Conservation (phyloP, 192 early-diverging fungal genomes). For the Helicostylum pulchrum region DNA sequence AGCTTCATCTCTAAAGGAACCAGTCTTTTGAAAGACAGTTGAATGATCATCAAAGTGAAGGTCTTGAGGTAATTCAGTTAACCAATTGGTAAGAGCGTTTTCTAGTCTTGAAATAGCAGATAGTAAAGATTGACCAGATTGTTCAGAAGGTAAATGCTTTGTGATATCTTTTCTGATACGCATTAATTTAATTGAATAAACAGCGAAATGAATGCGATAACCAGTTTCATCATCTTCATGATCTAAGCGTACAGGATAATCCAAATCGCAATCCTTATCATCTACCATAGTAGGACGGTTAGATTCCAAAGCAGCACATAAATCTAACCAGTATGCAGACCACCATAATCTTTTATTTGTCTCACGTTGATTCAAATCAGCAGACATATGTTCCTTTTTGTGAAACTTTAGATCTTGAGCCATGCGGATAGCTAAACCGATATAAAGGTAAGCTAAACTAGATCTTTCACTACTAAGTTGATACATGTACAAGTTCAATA, state of each 20-base stretch:
- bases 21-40: conserved; percentile 12
- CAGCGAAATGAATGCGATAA: conserved; percentile 33
- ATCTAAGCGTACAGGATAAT: conserved; percentile 35
- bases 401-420: conserved; percentile 43
- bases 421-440: conserved; percentile 43
- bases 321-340: conserved; percentile 43
- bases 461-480: conserved; percentile 38
- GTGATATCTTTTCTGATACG: conserved; percentile 43
- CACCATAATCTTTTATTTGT: conserved; percentile 42
- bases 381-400: conserved; percentile 36
- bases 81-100: conserved; percentile 37
- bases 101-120: conserved; percentile 44
- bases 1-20: conserved; percentile 36
- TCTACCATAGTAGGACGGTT: conserved; percentile 45
- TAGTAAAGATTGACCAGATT: conserved; percentile 40
- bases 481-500: conserved; percentile 43
- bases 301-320: conserved; percentile 40
- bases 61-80: conserved; percentile 28
- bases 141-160: conserved; percentile 41
- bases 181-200: conserved; percentile 43
- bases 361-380: conserved; percentile 34
- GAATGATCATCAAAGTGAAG: conserved; percentile 37
- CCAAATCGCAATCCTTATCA: conserved; percentile 42
- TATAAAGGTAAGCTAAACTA: conserved; percentile 39
- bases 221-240: conserved; percentile 39